Percentiles rank a stretch among this genome's conserved stretches.
phyloP scores from a whole-genome alignment of 2,329 filamentous ascomycete genomes.

The Arachnopeziza araneosa region DNA sequence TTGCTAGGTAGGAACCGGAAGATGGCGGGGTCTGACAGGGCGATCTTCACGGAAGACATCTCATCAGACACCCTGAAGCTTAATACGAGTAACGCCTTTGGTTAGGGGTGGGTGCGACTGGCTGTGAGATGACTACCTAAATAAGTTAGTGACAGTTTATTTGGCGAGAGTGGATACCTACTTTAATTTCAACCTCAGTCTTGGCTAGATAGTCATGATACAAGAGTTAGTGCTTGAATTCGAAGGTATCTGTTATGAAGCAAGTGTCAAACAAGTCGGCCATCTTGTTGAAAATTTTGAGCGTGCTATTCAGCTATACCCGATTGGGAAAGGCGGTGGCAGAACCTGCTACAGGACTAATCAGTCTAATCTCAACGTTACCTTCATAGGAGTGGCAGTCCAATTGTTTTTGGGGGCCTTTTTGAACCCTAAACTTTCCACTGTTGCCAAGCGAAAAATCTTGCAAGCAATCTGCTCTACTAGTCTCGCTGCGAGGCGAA shows the following conservation, averaged over 20 bases:
- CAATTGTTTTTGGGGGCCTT: too few relatives aligned
- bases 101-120: background rate
- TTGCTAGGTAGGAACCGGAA: conserved; percentile 65
- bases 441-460: too few relatives aligned
- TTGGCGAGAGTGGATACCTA: background rate
- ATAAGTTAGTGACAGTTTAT: background rate
- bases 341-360: background rate
- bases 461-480: too few relatives aligned
- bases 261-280: background rate
- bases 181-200: background rate
- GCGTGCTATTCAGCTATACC: background rate
- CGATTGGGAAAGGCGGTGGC: background rate
- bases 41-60: conserved; percentile 35
- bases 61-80: background rate
- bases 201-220: background rate
- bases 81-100: background rate
- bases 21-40: conserved; percentile 53
- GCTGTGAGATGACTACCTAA: background rate
- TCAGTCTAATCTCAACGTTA: too few relatives aligned
- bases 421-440: too few relatives aligned
- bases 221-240: background rate
- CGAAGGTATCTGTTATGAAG: background rate
- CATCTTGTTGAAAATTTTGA: background rate
- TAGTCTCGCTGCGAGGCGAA: too few relatives aligned
- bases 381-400: too few relatives aligned